These are phyloP conservation scores for Porphyridium purpureum DNA, from an alignment of 23 red algal genomes.

Conservation along the genomic window DNA sequence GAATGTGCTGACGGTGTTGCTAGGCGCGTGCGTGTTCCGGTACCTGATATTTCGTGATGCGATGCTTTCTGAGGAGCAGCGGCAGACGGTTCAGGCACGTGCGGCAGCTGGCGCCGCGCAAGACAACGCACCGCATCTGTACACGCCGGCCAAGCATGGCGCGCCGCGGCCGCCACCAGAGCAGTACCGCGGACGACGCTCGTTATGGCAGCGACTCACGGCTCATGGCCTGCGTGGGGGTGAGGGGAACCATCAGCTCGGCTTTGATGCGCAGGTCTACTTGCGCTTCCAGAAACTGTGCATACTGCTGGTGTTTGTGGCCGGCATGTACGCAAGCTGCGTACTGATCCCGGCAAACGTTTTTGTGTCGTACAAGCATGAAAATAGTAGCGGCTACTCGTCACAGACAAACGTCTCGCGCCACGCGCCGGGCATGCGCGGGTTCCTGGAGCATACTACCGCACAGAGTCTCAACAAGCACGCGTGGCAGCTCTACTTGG, in stretches of 20 bases:
- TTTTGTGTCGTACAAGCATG: too few relatives aligned
- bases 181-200: constrained; percentile 31
- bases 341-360: constrained; percentile 57
- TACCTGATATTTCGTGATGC: constrained; percentile 29
- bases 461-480: not conserved
- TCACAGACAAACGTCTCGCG: not conserved
- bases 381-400: constrained; percentile 10
- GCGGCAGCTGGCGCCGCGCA: too few relatives aligned
- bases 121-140: constrained; percentile 18
- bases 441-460: not conserved
- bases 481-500: not conserved
- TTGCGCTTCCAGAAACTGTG: constrained; percentile 74
- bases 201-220: too few relatives aligned
- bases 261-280: constrained; percentile 84
- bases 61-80: too few relatives aligned
- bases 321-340: constrained; percentile 19
- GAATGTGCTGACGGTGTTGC: constrained; percentile 25
- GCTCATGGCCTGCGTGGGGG: too few relatives aligned
- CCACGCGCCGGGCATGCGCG: not conserved
- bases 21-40: constrained; percentile 38
- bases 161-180: constrained; percentile 32
- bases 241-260: too few relatives aligned
- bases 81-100: too few relatives aligned
- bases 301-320: constrained; percentile 20
- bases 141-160: constrained; percentile 27